Evolutionary conservation across 768 basidiomycete genomes (phyloP).

Genomic region (Crepidotus variabilis): DNA sequence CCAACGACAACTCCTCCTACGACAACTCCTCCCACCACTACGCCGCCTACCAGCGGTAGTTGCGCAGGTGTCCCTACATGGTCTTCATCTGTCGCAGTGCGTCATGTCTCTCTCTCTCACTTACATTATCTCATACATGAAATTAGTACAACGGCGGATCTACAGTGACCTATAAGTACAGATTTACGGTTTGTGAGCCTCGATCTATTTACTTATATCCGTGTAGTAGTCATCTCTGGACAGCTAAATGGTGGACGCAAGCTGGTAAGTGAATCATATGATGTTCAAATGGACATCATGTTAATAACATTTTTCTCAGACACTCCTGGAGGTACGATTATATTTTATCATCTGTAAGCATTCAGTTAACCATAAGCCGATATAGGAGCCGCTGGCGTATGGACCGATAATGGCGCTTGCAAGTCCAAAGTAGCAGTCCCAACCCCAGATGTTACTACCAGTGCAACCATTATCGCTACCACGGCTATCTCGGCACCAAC

Average conservation of each 20-base stretch:
- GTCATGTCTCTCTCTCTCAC: constrained; percentile 12
- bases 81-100: constrained; percentile 31
- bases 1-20: constrained; percentile 12
- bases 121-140: background rate
- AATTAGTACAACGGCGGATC: constrained; percentile 40
- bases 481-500: too few relatives aligned
- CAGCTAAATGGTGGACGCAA: constrained; percentile 45
- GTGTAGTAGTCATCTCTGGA: constrained; percentile 45
- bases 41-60: constrained; percentile 22
- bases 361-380: too few relatives aligned
- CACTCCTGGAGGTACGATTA: constrained; percentile 29
- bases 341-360: constrained; percentile 1
- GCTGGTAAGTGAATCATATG: constrained; percentile 20
- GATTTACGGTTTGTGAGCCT: background rate
- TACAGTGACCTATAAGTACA: constrained; percentile 20
- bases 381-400: constrained; percentile 18
- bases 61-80: constrained; percentile 43
- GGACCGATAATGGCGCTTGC: constrained; percentile 31
- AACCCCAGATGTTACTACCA: too few relatives aligned
- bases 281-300: background rate
- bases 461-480: too few relatives aligned
- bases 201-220: background rate
- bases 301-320: constrained; percentile 11
- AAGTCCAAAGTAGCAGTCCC: background rate
- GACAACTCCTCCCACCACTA: constrained; percentile 18